Evolutionary conservation across 140 eudicot genomes (phyloP), one percentile per base, ranked within the genome.

Genomic region (Anethum foeniculum): DNA sequence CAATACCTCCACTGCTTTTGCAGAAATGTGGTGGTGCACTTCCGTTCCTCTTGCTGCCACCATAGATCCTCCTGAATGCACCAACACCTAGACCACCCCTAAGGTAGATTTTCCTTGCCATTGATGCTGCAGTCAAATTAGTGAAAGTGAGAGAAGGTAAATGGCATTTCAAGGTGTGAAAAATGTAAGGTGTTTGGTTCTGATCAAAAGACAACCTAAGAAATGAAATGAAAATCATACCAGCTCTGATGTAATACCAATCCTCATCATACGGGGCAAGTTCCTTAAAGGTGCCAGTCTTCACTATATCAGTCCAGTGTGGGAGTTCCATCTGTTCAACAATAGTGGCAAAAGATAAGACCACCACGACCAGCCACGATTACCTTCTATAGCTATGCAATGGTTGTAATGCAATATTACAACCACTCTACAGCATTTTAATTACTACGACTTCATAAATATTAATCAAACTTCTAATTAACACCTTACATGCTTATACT

Each of bases 1-100:
- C 92, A 75, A 90, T 81, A 54, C 91, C 88, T 25, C 97, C 97
- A 49, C 93, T 92, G 88, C 89, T 83, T 68, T 87, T 89, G 90
- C 96, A 86, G 87, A 93, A 93, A 86, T 93, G 96, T 4, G 90
- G 96, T 54, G 97, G 97, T n/a, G 90, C 87, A 25, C 92, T 90
- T 0, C 96, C 96, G 30, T 93, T 93, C 77, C 97, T 88, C 92
- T 93, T 89, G 79, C 92, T 86, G 6, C 97, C 97, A 67, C 97
- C 97, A 27, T 93, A 93, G n/a, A 93, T 84, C 56, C 96, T 93
- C 80, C 86, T 82, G 79, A 93, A 93, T n/a, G 92, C 92, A 82
- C 90, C 87, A 77, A 83, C 89, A 41, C 90, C 87, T 72, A 67
- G 78, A 54, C 91, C 87, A 64, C 86, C 85, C 80, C 91, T 82